Evolutionary conservation across 331 rosid genomes (phyloP).

Genomic region (Saraca asoca): DNA sequence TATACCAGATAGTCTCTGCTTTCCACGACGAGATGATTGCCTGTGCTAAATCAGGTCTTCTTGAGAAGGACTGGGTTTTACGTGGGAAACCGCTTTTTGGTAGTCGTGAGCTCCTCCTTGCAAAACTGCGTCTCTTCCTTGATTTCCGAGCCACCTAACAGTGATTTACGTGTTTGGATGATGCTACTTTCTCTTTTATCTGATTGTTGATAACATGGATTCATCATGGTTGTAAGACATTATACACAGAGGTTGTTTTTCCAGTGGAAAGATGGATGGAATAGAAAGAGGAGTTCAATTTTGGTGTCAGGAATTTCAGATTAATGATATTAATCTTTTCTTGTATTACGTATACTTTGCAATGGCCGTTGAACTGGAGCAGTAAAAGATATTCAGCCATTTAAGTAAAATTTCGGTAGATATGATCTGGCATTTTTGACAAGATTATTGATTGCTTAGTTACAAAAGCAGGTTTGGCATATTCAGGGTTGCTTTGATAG

Average conservation of each 20-base stretch:
- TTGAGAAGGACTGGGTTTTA: conserved; percentile 84
- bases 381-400: no score
- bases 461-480: no score
- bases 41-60: conserved; percentile 70
- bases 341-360: conserved; percentile 29
- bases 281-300: conserved; percentile 37
- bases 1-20: conserved; percentile 76
- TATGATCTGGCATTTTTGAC: no score
- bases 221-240: conserved; percentile 36
- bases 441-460: no score
- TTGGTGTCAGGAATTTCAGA: conserved; percentile 37
- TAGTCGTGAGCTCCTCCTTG: conserved; percentile 61
- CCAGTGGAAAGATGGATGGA: conserved; percentile 29
- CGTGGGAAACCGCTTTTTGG: conserved; percentile 61
- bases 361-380: no score
- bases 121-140: conserved; percentile 68
- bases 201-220: conserved; percentile 4
- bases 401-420: no score
- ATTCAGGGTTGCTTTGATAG: no score
- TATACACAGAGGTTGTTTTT: conserved; percentile 29
- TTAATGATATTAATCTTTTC: conserved; percentile 24
- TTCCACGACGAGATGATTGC: conserved; percentile 81
- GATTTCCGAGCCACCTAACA: conserved; percentile 74
- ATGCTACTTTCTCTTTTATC: not conserved
- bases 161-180: conserved; percentile 30